These are phyloP conservation scores for Chaetothyriales sp. DNA, from an alignment of 2,329 filamentous ascomycete genomes.

Conservation along the genomic window DNA sequence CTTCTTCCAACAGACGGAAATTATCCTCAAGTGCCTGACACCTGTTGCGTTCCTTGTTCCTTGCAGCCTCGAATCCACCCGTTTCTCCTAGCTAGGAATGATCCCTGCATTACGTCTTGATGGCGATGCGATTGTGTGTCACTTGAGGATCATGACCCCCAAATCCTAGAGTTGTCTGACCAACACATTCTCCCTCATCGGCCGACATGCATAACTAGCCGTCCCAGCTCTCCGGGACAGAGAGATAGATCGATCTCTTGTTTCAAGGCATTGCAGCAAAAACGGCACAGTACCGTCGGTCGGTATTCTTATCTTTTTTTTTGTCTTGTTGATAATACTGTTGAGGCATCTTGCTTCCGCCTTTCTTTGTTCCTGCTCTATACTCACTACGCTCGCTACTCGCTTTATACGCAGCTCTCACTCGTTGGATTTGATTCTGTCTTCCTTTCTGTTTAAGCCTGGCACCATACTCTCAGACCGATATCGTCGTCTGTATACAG, in stretches of 20 bases:
- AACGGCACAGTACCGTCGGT: background rate
- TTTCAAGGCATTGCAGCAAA: background rate
- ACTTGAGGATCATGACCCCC: background rate
- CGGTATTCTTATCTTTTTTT: background rate
- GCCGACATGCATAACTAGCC: too few relatives aligned
- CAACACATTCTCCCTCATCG: background rate
- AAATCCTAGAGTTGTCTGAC: background rate
- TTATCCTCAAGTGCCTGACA: background rate
- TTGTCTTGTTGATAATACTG: background rate
- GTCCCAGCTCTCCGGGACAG: background rate
- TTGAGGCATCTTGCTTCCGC: background rate
- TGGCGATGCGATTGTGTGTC: background rate
- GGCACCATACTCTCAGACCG: background rate
- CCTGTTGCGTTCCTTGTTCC: background rate
- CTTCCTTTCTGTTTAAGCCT: background rate
- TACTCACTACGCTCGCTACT: background rate
- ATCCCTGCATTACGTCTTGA: background rate
- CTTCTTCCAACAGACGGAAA: too few relatives aligned
- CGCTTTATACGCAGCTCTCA: background rate
- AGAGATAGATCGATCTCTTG: background rate
- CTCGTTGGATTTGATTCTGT: background rate
- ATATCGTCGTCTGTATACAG: background rate
- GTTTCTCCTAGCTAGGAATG: background rate
- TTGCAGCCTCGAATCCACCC: background rate
- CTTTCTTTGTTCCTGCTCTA: background rate